Conservation (phyloP, 2,329 filamentous ascomycete genomes). For the Ophiobolus disseminans region DNA sequence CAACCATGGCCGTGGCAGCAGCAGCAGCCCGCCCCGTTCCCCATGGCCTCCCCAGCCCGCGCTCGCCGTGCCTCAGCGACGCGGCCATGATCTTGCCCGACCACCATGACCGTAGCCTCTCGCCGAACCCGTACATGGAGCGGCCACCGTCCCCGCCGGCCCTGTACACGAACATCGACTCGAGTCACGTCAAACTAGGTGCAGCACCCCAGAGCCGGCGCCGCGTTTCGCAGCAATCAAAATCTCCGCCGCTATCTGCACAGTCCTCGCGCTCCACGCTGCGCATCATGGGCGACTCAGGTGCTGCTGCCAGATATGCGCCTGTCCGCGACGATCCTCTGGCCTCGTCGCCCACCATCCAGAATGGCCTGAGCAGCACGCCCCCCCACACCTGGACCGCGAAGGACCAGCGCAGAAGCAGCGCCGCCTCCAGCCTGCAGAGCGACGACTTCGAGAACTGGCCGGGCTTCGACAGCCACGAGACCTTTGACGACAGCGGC, state of each 20-base stretch:
- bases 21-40: conserved; percentile 24
- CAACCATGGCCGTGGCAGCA: conserved; percentile 31
- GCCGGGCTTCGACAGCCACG: conserved; percentile 46
- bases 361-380: conserved; percentile 26
- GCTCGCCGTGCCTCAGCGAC: conserved; percentile 86
- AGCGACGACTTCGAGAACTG: conserved; percentile 55
- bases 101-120: conserved; percentile 53
- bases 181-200: conserved; percentile 36
- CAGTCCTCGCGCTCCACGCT: conserved; percentile 46
- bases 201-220: conserved; percentile 40
- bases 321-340: conserved; percentile 29
- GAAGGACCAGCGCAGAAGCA: conserved; percentile 37
- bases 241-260: conserved; percentile 41
- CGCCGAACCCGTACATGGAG: conserved; percentile 58
- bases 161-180: conserved; percentile 32
- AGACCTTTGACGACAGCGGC: conserved; percentile 43
- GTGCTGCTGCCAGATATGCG: conserved; percentile 19
- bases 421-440: conserved; percentile 49
- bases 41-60: conserved; percentile 25
- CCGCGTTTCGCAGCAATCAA: conserved; percentile 36
- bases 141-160: conserved; percentile 53
- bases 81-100: conserved; percentile 93
- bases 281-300: conserved; percentile 39
- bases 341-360: conserved; percentile 45
- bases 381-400: conserved; percentile 21